phyloP scores from a whole-genome alignment of 768 basidiomycete genomes.

The Lactifluus echinatus region DNA sequence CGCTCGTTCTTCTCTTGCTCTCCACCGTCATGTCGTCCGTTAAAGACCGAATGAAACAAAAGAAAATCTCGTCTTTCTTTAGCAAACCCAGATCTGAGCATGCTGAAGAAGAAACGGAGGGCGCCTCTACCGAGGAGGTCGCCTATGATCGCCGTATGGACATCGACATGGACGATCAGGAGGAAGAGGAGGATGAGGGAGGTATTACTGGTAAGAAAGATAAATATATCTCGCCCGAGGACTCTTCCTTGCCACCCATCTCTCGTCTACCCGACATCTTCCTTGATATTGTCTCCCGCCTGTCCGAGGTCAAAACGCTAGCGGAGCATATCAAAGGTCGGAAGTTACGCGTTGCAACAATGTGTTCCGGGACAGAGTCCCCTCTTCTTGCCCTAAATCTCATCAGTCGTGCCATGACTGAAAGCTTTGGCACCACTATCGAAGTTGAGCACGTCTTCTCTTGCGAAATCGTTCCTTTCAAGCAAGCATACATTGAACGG shows the following conservation, averaged over 20 bases:
- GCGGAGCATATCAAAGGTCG: constrained; percentile 63
- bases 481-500: constrained; percentile 94
- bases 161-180: constrained; percentile 15
- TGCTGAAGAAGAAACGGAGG: constrained; percentile 7
- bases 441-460: constrained; percentile 90
- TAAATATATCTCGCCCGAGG: constrained; percentile 42
- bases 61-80: constrained; percentile 12
- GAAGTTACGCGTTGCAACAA: constrained; percentile 88
- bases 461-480: constrained; percentile 95
- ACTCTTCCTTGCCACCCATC: constrained; percentile 70
- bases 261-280: constrained; percentile 66
- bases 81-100: constrained; percentile 5
- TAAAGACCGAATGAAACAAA: constrained; percentile 18
- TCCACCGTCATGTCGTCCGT: constrained; percentile 10
- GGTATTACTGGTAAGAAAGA: constrained; percentile 27
- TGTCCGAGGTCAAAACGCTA: constrained; percentile 57
- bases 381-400: constrained; percentile 85
- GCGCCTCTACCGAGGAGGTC: not conserved
- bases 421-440: constrained; percentile 54
- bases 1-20: not conserved
- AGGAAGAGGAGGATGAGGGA: constrained; percentile 27
- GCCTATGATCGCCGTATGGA: not conserved
- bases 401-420: constrained; percentile 66
- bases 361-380: constrained; percentile 96
- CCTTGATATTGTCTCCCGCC: constrained; percentile 57